Evolutionary conservation across 1,284 basidiomycete species (phyloP).

Genomic region (Meira nashicola): DNA sequence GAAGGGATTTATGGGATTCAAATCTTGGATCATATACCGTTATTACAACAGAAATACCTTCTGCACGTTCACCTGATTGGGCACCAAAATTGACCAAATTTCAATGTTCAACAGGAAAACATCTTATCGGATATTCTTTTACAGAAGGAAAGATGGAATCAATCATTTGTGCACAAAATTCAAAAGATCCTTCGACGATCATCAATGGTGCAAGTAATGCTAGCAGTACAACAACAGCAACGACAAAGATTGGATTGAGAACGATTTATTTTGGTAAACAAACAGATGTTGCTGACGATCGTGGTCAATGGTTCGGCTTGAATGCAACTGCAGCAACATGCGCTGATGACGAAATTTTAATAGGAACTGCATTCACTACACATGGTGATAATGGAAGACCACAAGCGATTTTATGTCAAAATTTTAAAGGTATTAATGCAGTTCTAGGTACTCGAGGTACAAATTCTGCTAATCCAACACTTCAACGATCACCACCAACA

Average conservation of each 20-base stretch:
- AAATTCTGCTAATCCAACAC: too few species aligned
- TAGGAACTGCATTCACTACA: conserved; percentile 13
- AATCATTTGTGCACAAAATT: not conserved
- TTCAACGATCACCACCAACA: too few species aligned
- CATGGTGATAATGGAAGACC: conserved; percentile 10
- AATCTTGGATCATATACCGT: conserved; percentile 7
- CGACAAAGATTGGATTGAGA: not conserved
- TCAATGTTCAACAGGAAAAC: conserved; percentile 5
- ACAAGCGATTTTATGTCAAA: conserved; percentile 13
- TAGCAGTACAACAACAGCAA: too few species aligned
- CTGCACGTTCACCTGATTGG: conserved; percentile 3
- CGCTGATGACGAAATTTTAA: conserved; percentile 14
- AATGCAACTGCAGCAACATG: conserved; percentile 13
- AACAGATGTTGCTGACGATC: not conserved
- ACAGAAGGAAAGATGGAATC: not conserved
- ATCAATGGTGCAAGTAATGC: not conserved
- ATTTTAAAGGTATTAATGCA: too few species aligned
- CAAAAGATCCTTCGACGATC: not conserved
- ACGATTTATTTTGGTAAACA: conserved; percentile 6
- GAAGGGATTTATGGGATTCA: conserved; percentile 11
- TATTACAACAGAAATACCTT: not conserved
- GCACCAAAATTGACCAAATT: conserved; percentile 13
- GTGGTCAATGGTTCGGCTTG: conserved; percentile 4
- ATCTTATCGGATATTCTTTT: conserved; percentile 17
- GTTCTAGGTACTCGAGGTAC: too few species aligned